Base-by-base conservation (phyloP, 345 rosid genomes). In the Camelina sativa region DNA sequence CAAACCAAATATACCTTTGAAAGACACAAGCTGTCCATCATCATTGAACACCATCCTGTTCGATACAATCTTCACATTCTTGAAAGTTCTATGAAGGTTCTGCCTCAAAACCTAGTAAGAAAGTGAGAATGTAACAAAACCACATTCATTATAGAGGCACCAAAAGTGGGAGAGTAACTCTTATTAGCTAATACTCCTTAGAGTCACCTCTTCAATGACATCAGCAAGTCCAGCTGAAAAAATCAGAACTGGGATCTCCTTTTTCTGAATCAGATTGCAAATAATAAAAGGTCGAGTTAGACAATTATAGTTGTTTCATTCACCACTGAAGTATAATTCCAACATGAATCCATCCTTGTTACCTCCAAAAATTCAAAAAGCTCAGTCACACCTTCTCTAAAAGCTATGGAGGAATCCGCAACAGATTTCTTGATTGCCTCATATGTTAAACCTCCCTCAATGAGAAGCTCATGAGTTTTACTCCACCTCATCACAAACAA, bases 221-320 rank as follows among this genome's bases (percentile, higher is more conserved):
- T 93, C 97, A 65, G 96, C 98, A 72, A 93, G 93, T 50, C 97
- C 98, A n/a, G 96, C 96, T 73, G 98, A 91, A 82, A 93, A 93
- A 79, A 93, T 84, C 77, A 88, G 86, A 58, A 93, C 79, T 0
- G 98, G 97, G 62, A 93, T 76, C 59, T 85, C 88, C 75, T 67
- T 87, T 80, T 90, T 81, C 98, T 92, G 85, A 77, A 80, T 38
- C 71, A 70, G 6, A 76, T 37, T 4, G 25, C 57, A 54, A 63
- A 13, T 13, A 53, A 15, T 13, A 53, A 15, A 53, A 15, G 16
- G 22, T 28, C 38, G 40, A 43, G 20, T 41, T 61, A 46, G 34
- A 22, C 16, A 44, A 34, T 11, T 43, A 15, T 50, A 48, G 32
- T 30, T 59, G 40, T 15, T 73, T 44, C 22, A 6, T 47, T 32